Conservation (phyloP, 225 moss, liverwort and hornwort species). For the Rhytidiadelphus loreus region DNA sequence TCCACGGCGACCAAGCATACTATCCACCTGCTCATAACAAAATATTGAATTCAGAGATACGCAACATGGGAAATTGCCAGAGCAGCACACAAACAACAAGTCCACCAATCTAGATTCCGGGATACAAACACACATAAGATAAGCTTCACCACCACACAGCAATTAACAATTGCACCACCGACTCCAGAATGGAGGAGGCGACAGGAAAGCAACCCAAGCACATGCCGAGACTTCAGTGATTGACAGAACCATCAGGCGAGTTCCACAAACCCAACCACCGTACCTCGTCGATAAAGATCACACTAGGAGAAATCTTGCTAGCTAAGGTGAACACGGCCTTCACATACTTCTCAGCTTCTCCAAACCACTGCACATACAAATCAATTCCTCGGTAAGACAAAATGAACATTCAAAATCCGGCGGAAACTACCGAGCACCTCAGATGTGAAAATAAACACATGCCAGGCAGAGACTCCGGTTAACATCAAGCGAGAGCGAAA, state of each 20-base stretch:
- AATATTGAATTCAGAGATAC: neutral
- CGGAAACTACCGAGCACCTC: neutral
- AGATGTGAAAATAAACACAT: neutral
- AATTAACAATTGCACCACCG: neutral
- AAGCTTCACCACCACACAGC: neutral
- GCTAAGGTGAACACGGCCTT: slow-evolving; percentile 91
- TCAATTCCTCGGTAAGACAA: neutral
- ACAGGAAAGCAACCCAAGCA: neutral
- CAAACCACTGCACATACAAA: slow-evolving; percentile 67
- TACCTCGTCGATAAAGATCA: slow-evolving; percentile 96
- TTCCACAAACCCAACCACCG: neutral
- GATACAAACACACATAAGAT: neutral
- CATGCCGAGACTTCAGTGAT: neutral
- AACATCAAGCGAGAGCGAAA: neutral
- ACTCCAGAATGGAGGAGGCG: neutral
- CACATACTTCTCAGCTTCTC: slow-evolving; percentile 95
- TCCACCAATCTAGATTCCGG: neutral
- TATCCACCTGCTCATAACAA: slow-evolving; percentile 59
- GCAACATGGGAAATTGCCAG: neutral
- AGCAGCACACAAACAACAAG: neutral
- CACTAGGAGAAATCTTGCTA: slow-evolving; percentile 96
- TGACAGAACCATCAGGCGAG: neutral
- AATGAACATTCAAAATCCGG: neutral
- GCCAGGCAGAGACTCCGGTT: neutral
- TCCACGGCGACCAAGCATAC: slow-evolving; percentile 91